Evolutionary conservation across 139 green algal genomes (phyloP).

Genomic region (Volvox africanus): DNA sequence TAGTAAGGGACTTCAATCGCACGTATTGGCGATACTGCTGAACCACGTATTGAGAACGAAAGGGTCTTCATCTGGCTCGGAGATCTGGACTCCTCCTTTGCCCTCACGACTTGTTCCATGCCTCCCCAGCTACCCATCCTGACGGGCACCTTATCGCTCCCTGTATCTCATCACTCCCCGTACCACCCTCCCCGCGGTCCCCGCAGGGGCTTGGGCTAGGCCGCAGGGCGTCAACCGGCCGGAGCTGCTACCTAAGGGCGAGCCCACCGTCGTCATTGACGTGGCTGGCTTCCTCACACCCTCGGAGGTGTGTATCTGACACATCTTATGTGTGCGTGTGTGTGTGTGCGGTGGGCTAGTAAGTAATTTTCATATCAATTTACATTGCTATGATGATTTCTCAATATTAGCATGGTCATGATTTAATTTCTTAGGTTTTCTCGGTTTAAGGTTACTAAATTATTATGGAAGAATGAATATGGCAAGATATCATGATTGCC

Average conservation of each 20-base stretch:
- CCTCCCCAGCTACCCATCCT: background rate
- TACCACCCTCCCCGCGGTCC: background rate
- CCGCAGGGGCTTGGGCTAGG: conserved; percentile 71
- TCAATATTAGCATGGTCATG: too few species aligned
- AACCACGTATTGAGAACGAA: background rate
- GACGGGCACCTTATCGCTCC: background rate
- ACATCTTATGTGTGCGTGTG: background rate
- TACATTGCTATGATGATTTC: too few species aligned
- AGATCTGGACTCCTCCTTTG: background rate
- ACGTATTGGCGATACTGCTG: conserved; percentile 3
- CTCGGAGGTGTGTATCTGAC: conserved; percentile 73
- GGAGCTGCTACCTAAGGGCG: conserved; percentile 89
- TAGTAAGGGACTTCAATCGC: too few species aligned
- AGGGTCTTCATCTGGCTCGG: background rate
- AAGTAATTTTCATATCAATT: too few species aligned
- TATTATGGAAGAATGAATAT: too few species aligned
- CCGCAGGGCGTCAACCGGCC: conserved; percentile 96
- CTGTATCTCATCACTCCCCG: background rate
- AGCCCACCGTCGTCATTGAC: conserved; percentile 91
- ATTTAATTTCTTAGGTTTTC: too few species aligned
- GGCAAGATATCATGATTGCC: too few species aligned
- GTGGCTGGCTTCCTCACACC: conserved; percentile 92
- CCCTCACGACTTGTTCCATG: background rate
- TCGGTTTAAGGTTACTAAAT: too few species aligned
- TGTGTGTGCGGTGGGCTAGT: too few species aligned